These are phyloP conservation scores for Microbotryum intermedium DNA, from an alignment of 1,284 basidiomycete genomes.

Conservation along the genomic window DNA sequence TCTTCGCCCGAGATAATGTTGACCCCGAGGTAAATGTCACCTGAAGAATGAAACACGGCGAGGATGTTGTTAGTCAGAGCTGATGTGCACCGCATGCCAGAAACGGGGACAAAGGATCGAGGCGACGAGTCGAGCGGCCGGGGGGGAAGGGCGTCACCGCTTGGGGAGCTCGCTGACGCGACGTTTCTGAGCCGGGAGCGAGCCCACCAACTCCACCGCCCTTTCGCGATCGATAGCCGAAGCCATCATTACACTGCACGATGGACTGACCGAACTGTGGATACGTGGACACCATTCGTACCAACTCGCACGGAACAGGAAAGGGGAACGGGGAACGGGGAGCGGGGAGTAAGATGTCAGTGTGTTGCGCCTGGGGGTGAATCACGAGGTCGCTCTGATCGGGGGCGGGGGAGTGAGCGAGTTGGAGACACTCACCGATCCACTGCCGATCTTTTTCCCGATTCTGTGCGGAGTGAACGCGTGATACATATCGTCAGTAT, in stretches of 20 bases:
- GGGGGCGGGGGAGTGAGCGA: neutral
- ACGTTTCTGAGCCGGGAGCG: too few species aligned
- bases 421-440: conserved; percentile 75
- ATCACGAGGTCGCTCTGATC: neutral
- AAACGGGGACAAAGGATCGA: neutral
- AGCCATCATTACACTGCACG: too few species aligned
- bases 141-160: neutral
- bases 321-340: neutral
- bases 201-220: too few species aligned
- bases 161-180: neutral
- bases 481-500: too few species aligned
- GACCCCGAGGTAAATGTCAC: conserved; percentile 98
- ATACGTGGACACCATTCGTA: too few species aligned
- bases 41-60: conserved; percentile 42
- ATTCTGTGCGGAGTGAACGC: conserved; percentile 51
- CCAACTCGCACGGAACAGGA: neutral
- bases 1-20: conserved; percentile 99
- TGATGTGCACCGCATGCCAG: neutral
- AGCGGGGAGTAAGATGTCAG: too few species aligned
- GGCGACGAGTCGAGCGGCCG: neutral
- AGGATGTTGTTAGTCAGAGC: neutral
- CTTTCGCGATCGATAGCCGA: too few species aligned
- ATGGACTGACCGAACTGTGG: too few species aligned
- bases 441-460: conserved; percentile 99
- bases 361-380: neutral